A percentile compares a stretch with the other conserved stretches of the same genome.
Conservation (phyloP, 768 basidiomycete genomes). For the Naematelia encephala region DNA sequence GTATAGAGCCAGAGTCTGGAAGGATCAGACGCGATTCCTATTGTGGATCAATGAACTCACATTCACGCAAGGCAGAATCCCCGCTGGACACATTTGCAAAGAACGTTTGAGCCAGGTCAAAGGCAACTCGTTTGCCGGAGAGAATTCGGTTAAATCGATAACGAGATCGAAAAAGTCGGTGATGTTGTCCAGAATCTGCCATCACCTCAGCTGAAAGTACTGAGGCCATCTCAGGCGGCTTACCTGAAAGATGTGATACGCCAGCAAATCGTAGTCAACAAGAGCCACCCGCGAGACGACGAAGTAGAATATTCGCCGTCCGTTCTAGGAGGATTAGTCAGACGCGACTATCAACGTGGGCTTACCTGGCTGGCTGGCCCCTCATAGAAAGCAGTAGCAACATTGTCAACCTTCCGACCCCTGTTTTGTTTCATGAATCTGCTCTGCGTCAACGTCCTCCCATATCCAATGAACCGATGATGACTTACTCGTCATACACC, state of each 20-base stretch:
- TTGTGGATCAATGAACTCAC: constrained; percentile 14
- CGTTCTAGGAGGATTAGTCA: constrained; percentile 21
- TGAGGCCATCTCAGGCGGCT: neutral
- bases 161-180: constrained; percentile 39
- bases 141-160: constrained; percentile 40
- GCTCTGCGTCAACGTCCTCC: constrained; percentile 1
- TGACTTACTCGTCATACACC: constrained; percentile 42
- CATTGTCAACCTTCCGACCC: constrained; percentile 31
- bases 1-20: constrained; percentile 36
- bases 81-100: constrained; percentile 34
- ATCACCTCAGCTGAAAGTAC: constrained; percentile 3
- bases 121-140: constrained; percentile 32
- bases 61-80: constrained; percentile 26
- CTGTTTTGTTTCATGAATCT: constrained; percentile 42
- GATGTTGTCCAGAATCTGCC: constrained; percentile 33
- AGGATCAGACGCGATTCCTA: neutral
- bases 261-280: constrained; percentile 39
- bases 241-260: constrained; percentile 38
- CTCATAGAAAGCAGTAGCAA: constrained; percentile 39
- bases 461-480: neutral
- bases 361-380: constrained; percentile 42
- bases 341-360: neutral
- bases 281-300: constrained; percentile 26
- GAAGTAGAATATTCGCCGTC: constrained; percentile 41
- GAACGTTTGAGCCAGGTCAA: constrained; percentile 29